Percentiles rank a stretch among this genome's conserved stretches.
These are phyloP conservation scores for Waltergamsia citrina DNA, from an alignment of 2,329 filamentous ascomycete genomes.

Conservation along the genomic window DNA sequence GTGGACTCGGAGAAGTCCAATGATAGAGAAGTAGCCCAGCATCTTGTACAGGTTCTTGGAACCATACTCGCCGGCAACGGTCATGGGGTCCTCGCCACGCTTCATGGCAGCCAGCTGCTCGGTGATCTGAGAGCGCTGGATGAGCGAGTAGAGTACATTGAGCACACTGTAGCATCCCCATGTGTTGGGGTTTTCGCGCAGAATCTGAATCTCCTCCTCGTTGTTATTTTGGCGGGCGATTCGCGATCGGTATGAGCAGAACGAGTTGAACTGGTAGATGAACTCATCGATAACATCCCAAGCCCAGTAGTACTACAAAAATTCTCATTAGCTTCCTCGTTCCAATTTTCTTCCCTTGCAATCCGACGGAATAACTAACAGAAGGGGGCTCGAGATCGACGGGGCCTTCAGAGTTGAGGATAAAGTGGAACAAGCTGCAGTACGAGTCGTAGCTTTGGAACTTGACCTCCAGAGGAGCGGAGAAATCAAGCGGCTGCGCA, in stretches of 20 bases:
- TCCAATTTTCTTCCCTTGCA: not conserved
- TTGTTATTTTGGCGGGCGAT: constrained; percentile 76
- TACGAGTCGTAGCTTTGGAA: constrained; percentile 99
- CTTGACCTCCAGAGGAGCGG: constrained; percentile 90
- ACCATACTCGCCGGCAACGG: constrained; percentile 91
- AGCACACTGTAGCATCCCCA: constrained; percentile 99
- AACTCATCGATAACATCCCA: constrained; percentile 99
- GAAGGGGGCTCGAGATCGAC: constrained; percentile 95
- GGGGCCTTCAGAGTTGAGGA: constrained; percentile 97
- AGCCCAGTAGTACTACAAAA: constrained; percentile 85
- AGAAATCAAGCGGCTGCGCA: constrained; percentile 91
- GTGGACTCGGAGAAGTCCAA: constrained; percentile 91
- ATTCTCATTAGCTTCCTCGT: constrained; percentile 6
- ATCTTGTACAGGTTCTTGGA: constrained; percentile 92
- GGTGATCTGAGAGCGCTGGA: constrained; percentile 95
- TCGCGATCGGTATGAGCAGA: constrained; percentile 92
- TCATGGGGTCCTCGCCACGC: constrained; percentile 79
- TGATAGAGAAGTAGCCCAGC: constrained; percentile 99
- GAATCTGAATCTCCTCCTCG: constrained; percentile 83
- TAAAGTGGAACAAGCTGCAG: constrained; percentile 98
- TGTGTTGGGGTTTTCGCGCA: constrained; percentile 95
- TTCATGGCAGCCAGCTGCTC: constrained; percentile 95
- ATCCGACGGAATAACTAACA: constrained; percentile 45
- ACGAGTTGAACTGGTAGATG: constrained; percentile 99
- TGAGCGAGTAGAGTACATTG: constrained; percentile 98